These are phyloP conservation scores for Tranzscheliella williamsii DNA, from an alignment of 1,284 basidiomycete genomes.

Conservation along the genomic window DNA sequence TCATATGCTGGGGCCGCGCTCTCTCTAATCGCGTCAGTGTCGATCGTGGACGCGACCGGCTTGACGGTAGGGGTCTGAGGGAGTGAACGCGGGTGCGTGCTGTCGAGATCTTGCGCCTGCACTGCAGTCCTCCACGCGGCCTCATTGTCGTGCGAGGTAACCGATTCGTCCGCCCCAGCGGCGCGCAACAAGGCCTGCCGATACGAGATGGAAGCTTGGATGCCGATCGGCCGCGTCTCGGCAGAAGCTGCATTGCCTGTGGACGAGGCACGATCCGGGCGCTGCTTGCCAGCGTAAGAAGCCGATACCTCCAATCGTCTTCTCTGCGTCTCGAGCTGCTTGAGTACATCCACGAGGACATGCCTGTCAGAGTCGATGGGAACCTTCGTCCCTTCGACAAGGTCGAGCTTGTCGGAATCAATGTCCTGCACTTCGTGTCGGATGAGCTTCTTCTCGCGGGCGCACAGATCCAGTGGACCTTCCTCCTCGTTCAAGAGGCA, in stretches of 20 bases:
- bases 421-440: constrained; percentile 23
- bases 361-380: constrained; percentile 4
- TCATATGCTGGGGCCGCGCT: too few species aligned
- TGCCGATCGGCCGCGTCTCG: constrained; percentile 23
- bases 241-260: constrained; percentile 21
- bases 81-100: constrained; percentile 33
- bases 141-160: constrained; percentile 1
- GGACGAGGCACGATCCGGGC: too few species aligned
- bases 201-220: constrained; percentile 35
- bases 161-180: constrained; percentile 4
- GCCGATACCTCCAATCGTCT: neutral
- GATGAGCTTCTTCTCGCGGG: constrained; percentile 54
- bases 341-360: neutral
- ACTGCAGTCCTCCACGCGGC: neutral
- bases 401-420: constrained; percentile 4
- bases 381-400: constrained; percentile 11
- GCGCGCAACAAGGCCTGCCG: constrained; percentile 19
- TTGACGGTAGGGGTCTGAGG: too few species aligned
- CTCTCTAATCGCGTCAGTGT: constrained; percentile 2
- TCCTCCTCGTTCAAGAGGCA: constrained; percentile 74
- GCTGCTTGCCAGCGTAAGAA: constrained; percentile 2
- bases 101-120: neutral
- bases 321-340: neutral
- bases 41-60: constrained; percentile 1
- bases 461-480: constrained; percentile 59